phyloP scores from a whole-genome alignment of 352 stramenopile species.

The Phytophthora megakarya region DNA sequence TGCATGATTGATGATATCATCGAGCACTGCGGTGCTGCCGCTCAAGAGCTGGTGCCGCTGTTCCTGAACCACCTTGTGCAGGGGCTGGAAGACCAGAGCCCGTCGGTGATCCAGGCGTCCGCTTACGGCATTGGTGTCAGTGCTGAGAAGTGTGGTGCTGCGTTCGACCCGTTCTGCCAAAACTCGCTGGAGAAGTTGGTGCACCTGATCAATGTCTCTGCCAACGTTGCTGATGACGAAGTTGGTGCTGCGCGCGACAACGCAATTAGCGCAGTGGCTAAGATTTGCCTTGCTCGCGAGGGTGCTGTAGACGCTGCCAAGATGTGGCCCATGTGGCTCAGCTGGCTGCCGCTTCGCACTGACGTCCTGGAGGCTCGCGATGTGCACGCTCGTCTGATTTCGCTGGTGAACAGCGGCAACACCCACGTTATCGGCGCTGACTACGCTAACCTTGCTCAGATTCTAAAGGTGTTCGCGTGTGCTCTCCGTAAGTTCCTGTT shows the following conservation, averaged over 20 bases:
- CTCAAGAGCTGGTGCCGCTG: conserved; percentile 73
- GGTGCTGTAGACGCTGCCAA: conserved; percentile 58
- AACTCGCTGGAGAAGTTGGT: conserved; percentile 77
- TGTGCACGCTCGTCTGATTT: conserved; percentile 74
- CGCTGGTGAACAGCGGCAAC: conserved; percentile 64
- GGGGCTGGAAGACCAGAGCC: conserved; percentile 68
- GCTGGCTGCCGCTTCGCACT: conserved; percentile 79
- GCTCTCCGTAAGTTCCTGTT: conserved; percentile 62
- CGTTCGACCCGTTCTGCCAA: conserved; percentile 75
- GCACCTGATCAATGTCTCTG: conserved; percentile 58
- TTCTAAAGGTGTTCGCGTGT: conserved; percentile 80
- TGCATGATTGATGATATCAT: conserved; percentile 91
- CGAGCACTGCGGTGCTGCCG: conserved; percentile 74
- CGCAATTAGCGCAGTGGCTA: conserved; percentile 79
- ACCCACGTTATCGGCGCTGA: conserved; percentile 66
- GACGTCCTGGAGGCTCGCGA: conserved; percentile 82
- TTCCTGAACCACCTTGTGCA: conserved; percentile 78
- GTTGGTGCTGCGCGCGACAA: conserved; percentile 79
- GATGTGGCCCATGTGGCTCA: conserved; percentile 78
- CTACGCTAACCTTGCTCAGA: conserved; percentile 62
- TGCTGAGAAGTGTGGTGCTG: conserved; percentile 72
- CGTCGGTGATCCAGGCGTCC: conserved; percentile 76
- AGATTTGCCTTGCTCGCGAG: conserved; percentile 74
- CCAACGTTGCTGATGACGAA: conserved; percentile 61
- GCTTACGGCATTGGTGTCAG: conserved; percentile 87